A percentile compares a stretch with the other conserved stretches of the same genome.
Conservation (phyloP, 2,329 filamentous ascomycete genomes). For the Bipolaris victoriae region DNA sequence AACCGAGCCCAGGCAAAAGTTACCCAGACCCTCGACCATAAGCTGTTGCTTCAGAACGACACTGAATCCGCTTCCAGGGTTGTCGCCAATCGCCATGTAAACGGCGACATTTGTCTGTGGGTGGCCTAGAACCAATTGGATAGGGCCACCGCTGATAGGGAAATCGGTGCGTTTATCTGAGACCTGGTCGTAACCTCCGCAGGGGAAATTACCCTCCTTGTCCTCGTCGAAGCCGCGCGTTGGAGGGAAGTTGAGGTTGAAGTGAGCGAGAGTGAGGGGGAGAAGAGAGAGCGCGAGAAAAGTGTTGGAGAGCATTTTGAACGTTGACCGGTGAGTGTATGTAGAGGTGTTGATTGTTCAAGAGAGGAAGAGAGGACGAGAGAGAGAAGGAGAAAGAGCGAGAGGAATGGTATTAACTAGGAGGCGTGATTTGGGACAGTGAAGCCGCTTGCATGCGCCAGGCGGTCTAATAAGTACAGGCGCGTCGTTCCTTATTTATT, state of each 20-base stretch:
- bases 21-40: constrained; percentile 65
- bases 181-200: constrained; percentile 57
- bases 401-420: not conserved
- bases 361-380: not conserved
- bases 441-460: constrained; percentile 3
- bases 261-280: constrained; percentile 61
- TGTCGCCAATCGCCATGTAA: constrained; percentile 59
- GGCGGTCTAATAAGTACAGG: constrained; percentile 10
- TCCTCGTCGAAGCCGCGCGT: constrained; percentile 58
- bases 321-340: not conserved
- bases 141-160: constrained; percentile 57
- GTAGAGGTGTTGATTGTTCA: constrained; percentile 4
- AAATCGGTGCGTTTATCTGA: constrained; percentile 55
- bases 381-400: not conserved
- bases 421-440: constrained; percentile 5
- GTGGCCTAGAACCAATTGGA: constrained; percentile 61
- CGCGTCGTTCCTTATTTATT: constrained; percentile 39
- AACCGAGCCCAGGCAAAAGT: constrained; percentile 70
- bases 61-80: constrained; percentile 69
- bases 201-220: constrained; percentile 55
- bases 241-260: constrained; percentile 60
- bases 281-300: constrained; percentile 51
- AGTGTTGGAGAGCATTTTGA: constrained; percentile 42
- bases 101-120: constrained; percentile 59
- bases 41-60: constrained; percentile 67